These are phyloP conservation scores for Herpetospermum pedunculosum DNA, from an alignment of 306 rosid genomes.

Conservation along the genomic window DNA sequence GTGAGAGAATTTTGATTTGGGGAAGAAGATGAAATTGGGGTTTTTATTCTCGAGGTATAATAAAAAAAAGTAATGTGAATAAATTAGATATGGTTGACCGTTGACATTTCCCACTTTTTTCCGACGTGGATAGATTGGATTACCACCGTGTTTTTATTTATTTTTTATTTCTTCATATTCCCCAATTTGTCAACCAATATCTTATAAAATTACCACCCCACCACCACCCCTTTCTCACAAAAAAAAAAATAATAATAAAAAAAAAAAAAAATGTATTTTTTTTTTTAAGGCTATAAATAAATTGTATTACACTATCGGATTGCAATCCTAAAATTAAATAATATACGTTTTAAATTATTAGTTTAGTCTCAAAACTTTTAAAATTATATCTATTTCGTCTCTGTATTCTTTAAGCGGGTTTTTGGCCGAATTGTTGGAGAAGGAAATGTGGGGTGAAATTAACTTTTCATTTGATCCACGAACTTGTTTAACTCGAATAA, in stretches of 20 bases:
- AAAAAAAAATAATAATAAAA: not conserved
- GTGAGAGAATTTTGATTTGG: not conserved
- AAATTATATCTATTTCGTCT: no score
- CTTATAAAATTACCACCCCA: not conserved
- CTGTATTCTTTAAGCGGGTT: no score
- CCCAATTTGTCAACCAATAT: not conserved
- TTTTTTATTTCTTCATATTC: not conserved
- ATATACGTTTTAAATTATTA: no score
- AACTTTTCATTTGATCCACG: no score
- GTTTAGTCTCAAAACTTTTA: no score
- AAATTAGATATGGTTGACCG: conserved; percentile 14
- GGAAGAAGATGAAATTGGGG: not conserved
- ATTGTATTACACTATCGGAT: not conserved
- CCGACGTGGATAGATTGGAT: conserved; percentile 36
- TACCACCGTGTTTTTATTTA: not conserved
- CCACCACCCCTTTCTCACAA: not conserved
- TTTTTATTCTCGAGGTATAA: conserved; percentile 8
- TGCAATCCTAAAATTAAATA: not conserved
- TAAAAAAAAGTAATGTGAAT: not conserved
- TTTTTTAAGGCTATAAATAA: no score
- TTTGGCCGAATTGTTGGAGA: no score
- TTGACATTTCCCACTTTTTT: conserved; percentile 38
- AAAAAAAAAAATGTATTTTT: no score
- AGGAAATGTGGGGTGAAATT: no score
- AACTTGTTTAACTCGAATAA: no score